Percentiles rank a stretch among this genome's conserved stretches.
phyloP scores from a whole-genome alignment of 495 filamentous ascomycete genomes.

The Talaromyces wortmannii region DNA sequence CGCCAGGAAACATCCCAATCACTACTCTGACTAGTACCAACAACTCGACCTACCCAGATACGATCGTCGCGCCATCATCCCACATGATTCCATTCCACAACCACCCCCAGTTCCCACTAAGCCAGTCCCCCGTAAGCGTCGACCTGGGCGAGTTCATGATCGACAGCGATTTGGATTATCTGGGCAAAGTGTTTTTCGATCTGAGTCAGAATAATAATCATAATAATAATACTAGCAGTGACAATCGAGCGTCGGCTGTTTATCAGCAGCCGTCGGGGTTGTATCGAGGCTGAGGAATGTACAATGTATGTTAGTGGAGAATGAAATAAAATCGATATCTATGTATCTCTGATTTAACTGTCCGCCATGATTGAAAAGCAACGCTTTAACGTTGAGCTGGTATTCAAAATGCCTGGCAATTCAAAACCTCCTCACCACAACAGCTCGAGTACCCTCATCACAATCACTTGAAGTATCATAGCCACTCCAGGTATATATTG shows the following conservation, averaged over 20 bases:
- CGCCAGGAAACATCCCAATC: background rate
- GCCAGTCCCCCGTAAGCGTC: constrained; percentile 22
- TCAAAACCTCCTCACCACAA: background rate
- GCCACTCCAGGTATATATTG: background rate
- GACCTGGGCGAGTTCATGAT: constrained; percentile 39
- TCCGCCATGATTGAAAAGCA: too few species aligned
- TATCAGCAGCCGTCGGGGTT: too few species aligned
- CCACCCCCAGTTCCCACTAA: background rate
- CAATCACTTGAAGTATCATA: background rate
- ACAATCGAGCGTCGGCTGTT: background rate
- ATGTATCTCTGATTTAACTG: too few species aligned
- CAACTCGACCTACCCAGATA: background rate
- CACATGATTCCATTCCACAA: constrained; percentile 7
- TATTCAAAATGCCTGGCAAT: too few species aligned
- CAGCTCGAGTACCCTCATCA: constrained; percentile 1
- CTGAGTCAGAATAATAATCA: background rate
- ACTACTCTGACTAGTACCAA: background rate
- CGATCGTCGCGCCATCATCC: background rate
- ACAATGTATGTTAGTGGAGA: too few species aligned
- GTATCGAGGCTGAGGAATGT: too few species aligned
- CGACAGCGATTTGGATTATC: constrained; percentile 24
- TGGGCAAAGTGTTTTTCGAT: background rate
- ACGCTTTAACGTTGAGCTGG: too few species aligned
- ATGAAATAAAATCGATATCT: too few species aligned
- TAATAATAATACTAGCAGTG: background rate